These are phyloP conservation scores for Brachypodium distachyon DNA, from an alignment of 202 grass and related monocot genomes.

Conservation along the genomic window DNA sequence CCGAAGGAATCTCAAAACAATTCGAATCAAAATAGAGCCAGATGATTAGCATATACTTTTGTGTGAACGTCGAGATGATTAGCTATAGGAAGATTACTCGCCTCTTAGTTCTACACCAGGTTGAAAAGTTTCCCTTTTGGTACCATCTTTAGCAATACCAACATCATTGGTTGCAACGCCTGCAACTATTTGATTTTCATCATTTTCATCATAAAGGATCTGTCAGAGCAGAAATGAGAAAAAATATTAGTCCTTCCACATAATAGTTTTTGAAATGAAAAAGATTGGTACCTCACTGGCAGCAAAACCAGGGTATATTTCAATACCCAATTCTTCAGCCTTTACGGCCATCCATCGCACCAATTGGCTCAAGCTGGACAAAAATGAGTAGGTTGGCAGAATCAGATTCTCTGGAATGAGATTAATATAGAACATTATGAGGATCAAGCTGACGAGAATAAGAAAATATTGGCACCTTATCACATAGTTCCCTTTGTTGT, in stretches of 20 bases:
- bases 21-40: background rate
- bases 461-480: slow-evolving; percentile 47
- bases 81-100: slow-evolving; percentile 15
- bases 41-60: background rate
- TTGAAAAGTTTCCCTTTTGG: slow-evolving; percentile 82
- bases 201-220: slow-evolving; percentile 91
- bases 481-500: slow-evolving; percentile 90
- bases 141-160: slow-evolving; percentile 97
- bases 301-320: slow-evolving; percentile 98
- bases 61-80: background rate
- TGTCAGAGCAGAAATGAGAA: slow-evolving; percentile 44
- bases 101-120: slow-evolving; percentile 90
- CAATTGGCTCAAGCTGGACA: slow-evolving; percentile 69
- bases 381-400: background rate
- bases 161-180: slow-evolving; percentile 95
- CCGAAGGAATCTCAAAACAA: background rate
- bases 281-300: slow-evolving; percentile 78
- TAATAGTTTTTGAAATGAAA: background rate
- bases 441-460: background rate
- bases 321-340: slow-evolving; percentile 89
- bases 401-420: background rate
- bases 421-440: background rate
- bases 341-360: slow-evolving; percentile 86
- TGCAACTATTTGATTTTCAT: slow-evolving; percentile 69
- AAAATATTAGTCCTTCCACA: slow-evolving; percentile 31